Conservation (phyloP, 768 basidiomycete species). For the Boletus edulis region DNA sequence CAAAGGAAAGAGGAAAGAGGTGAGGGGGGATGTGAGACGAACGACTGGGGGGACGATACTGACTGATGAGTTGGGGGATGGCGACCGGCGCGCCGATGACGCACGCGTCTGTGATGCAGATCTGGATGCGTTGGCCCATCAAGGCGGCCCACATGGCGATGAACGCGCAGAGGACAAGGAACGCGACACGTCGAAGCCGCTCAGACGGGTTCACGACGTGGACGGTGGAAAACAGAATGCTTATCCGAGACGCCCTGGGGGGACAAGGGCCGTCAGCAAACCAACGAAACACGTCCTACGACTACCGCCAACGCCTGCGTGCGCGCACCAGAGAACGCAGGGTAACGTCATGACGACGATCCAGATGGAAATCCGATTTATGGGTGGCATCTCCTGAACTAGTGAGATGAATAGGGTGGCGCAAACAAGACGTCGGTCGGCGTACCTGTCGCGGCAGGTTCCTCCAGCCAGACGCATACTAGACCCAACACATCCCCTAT, state of each 20-base stretch:
- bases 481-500: slow-evolving; percentile 15
- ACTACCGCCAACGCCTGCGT: too few relatives aligned
- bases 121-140: slow-evolving; percentile 12
- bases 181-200: slow-evolving; percentile 1
- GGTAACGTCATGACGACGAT: slow-evolving; percentile 11
- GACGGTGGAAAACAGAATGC: slow-evolving; percentile 25
- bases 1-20: not conserved
- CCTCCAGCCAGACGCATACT: slow-evolving; percentile 3
- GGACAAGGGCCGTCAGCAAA: not conserved
- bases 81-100: not conserved
- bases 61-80: slow-evolving; percentile 23
- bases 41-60: not conserved
- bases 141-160: slow-evolving; percentile 23
- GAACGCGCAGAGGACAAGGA: slow-evolving; percentile 14
- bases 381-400: not conserved
- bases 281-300: not conserved
- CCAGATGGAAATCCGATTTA: slow-evolving; percentile 9
- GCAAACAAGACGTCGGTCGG: not conserved
- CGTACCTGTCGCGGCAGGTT: slow-evolving; percentile 1
- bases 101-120: slow-evolving; percentile 10
- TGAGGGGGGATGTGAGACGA: not conserved
- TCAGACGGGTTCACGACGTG: slow-evolving; percentile 13
- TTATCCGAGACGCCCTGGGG: slow-evolving; percentile 23
- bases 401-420: not conserved
- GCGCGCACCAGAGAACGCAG: slow-evolving; percentile 21